Evolutionary conservation across 1,139 yeast species (phyloP), one percentile per base, ranked within the genome.

Genomic region (Pichia kudriavzevii): DNA sequence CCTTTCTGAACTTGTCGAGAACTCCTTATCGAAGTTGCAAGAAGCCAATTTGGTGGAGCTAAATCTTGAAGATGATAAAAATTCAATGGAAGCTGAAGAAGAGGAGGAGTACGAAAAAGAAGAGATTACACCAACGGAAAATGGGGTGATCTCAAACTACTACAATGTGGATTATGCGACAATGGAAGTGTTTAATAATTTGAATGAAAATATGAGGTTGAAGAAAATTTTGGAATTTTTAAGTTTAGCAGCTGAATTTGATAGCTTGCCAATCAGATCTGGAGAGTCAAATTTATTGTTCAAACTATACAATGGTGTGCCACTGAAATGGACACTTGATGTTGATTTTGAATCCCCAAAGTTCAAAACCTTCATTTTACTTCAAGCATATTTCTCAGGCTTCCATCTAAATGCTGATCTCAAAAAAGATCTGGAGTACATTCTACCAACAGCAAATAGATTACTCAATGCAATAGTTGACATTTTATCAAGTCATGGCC

Each of bases 381-480:
- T 87, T 11, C 96, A 88, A 56, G 85, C 94, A 0, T 87, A 88
- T 53, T 72, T 88, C 39, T 73, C 88, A 2, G 63, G 96, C 35
- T 43, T 79, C 3, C 53, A 59, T 2, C 58, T 84, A 2, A 73
- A 81, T 0, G 62, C 67, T 2, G 94, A 84, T 33, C 59, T 84
- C 29, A 63, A 60, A 1, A 55, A 61, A 1, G 95, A 84, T 52
- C 72, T 76, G 52, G 58, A 62, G 24, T 23, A 53, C 2, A 67
- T 87, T 2, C 53, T 87, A 13, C 60, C 62, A 20, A 68, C 60
- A 31, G 58, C 73, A 0, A 44, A 79, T 30, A 64, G 63, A 4
- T 53, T 87, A 22, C 59, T 84, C 8, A 67, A 75, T 46, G 85
- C 91, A 0, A 63, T 77, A 39, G 78, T 84, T 20, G 96, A 91